phyloP scores from a whole-genome alignment of 345 rosid species.

The Cardamine resedifolia region DNA sequence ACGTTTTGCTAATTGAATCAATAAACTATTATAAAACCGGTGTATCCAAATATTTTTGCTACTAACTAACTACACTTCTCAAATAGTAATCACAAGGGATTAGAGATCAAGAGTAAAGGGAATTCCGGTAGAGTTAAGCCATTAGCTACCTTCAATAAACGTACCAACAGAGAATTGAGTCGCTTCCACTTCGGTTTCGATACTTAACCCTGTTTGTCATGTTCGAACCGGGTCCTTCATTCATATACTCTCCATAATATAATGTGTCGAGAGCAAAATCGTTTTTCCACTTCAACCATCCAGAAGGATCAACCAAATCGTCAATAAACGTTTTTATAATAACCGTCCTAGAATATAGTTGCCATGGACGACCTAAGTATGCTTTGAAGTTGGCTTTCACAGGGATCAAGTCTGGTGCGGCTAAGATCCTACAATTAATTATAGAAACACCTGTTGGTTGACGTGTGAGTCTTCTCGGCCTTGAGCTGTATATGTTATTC shows the following conservation, averaged over 20 bases:
- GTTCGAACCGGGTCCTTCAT: conserved; percentile 64
- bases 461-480: conserved; percentile 75
- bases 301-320: conserved; percentile 64
- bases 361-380: conserved; percentile 82
- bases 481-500: conserved; percentile 69
- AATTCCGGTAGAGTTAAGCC: conserved; percentile 58
- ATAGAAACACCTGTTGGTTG: conserved; percentile 66
- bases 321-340: conserved; percentile 50
- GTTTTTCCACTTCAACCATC: conserved; percentile 79
- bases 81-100: neutral
- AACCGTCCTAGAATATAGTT: conserved; percentile 69
- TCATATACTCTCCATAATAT: conserved; percentile 77
- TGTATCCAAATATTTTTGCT: neutral
- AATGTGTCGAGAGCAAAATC: conserved; percentile 60
- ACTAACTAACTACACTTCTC: too few species aligned
- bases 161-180: conserved; percentile 51
- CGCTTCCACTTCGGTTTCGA: conserved; percentile 54
- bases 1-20: too few species aligned
- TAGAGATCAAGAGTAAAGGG: conserved; percentile 43
- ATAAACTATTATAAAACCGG: neutral
- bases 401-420: conserved; percentile 59
- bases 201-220: conserved; percentile 57
- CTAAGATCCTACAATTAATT: conserved; percentile 52
- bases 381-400: conserved; percentile 49
- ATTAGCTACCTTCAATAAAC: conserved; percentile 58